Evolutionary conservation across 805 yeast species (phyloP), one percentile per base, ranked within the genome.

Genomic region (Grigorovia jiainica): DNA sequence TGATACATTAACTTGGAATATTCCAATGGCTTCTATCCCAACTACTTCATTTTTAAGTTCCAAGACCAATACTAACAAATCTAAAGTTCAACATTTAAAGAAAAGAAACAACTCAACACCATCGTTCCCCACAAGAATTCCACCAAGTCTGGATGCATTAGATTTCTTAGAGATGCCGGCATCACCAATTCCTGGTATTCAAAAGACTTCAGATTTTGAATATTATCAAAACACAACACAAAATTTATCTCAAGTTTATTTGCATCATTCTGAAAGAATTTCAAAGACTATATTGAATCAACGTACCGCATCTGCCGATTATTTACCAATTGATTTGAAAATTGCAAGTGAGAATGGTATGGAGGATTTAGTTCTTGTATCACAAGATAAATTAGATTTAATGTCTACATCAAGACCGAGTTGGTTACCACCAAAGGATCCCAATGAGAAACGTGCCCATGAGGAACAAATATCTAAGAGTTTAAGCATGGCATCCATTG

Each of bases 361-460:
- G 46, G 87, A 81, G 41, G 86, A 81, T 55, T 60, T 76, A 46
- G 61, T 66, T 38, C 60, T 82, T 29, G 71, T 82, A 1, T 79
- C 87, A 1, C 71, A 68, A 1, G 82, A 79, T 51, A 81, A 81
- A 50, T 55, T 78, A 30, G 69, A 68, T 19, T 58, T 63, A 9
- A 59, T 80, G 30, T 71, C 80, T 40, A 76, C 75, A 35, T 72
- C 86, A 1, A 68, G 89, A 49, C 89, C 89, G 3, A 71, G 77
- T 39, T 78, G 85, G 73, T 57, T 79, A 36, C 89, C 89, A 5
- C 87, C 87, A 5, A 81, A 81, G 55, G 64, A 67, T 32, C 53
- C 62, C 3, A 56, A 53, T 10, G 89, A 81, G 52, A 70, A 70
- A 34, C 55, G 63, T 27, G 67, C 67, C 43, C 89, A 81, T 52